A percentile compares a stretch with the other conserved stretches of the same genome.
Conservation (phyloP, 345 rosid species). For the Brassica cretica region DNA sequence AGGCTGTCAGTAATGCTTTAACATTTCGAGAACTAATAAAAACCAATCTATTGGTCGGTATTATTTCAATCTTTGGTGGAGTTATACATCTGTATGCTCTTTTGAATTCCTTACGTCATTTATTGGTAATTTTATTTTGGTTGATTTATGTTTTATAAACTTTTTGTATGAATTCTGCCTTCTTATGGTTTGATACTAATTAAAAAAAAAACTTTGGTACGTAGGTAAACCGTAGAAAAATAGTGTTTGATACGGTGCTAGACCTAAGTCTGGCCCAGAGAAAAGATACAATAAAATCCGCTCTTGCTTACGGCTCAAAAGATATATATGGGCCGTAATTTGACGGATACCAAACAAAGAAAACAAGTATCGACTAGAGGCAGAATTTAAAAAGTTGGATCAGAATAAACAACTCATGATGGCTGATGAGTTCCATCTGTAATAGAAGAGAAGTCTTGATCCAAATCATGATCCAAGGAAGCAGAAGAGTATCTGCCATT, state of each 20-base stretch:
- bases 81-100: too few species aligned
- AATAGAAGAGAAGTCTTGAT: constrained; percentile 33
- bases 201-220: too few species aligned
- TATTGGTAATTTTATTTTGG: too few species aligned
- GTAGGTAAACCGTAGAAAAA: neutral
- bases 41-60: too few species aligned
- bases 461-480: constrained; percentile 28
- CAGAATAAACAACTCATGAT: constrained; percentile 24
- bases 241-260: neutral
- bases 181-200: too few species aligned
- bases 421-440: constrained; percentile 35
- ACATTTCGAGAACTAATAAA: too few species aligned
- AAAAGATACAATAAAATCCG: neutral
- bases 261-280: neutral
- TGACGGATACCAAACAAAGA: constrained; percentile 4
- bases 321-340: constrained; percentile 10
- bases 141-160: too few species aligned
- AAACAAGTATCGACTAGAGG: constrained; percentile 3
- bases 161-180: too few species aligned
- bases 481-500: neutral
- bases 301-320: neutral
- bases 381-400: neutral
- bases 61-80: too few species aligned
- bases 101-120: too few species aligned
- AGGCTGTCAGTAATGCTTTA: too few species aligned